A percentile compares a stretch with the other conserved stretches of the same genome.
These are phyloP conservation scores for Solanum rostratum DNA, from an alignment of 257 asterid genomes.

Conservation along the genomic window DNA sequence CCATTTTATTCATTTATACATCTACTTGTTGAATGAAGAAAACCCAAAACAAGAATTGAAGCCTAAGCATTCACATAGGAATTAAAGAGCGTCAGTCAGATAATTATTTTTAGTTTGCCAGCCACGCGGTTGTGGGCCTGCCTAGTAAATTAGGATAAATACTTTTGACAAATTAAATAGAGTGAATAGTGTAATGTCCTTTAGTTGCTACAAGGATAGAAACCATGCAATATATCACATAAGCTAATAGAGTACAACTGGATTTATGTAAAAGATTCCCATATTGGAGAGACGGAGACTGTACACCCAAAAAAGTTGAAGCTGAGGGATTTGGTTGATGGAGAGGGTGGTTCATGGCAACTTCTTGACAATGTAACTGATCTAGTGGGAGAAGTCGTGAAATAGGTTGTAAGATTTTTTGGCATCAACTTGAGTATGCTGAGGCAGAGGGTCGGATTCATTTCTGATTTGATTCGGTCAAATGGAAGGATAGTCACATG, in stretches of 20 bases:
- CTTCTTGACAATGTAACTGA: not conserved
- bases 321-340: not conserved
- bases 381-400: not conserved
- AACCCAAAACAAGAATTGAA: not conserved
- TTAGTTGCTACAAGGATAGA: not conserved
- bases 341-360: not conserved
- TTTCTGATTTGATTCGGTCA: not conserved
- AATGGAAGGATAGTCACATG: not conserved
- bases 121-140: not conserved
- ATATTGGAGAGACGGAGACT: not conserved
- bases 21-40: not conserved
- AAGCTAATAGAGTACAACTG: not conserved
- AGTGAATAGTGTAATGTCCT: not conserved
- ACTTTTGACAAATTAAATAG: not conserved
- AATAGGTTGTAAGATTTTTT: not conserved
- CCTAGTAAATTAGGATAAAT: not conserved
- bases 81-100: not conserved
- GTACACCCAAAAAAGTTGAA: not conserved
- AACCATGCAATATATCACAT: not conserved
- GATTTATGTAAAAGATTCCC: not conserved
- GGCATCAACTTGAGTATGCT: not conserved
- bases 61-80: not conserved
- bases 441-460: not conserved
- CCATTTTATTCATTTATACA: not conserved
- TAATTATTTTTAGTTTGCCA: not conserved